phyloP scores from a whole-genome alignment of 2,329 filamentous ascomycete genomes.

The Aspergillus aculeatinus region DNA sequence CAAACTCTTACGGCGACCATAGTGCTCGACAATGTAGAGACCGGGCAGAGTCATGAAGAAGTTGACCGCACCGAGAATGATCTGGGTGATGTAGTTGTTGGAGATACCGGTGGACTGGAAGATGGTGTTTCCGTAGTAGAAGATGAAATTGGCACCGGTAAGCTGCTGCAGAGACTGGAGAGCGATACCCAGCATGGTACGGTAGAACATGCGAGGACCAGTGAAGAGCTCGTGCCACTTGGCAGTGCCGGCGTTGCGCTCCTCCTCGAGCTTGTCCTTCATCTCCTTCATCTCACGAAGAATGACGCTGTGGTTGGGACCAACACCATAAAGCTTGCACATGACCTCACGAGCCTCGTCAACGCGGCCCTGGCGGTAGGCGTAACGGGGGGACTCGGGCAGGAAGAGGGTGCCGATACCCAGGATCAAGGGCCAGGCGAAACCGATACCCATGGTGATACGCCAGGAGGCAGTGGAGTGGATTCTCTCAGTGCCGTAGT shows the following conservation, averaged over 20 bases:
- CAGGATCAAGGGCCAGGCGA: constrained; percentile 58
- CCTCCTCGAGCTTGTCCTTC: constrained; percentile 58
- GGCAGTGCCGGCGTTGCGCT: constrained; percentile 43
- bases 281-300: constrained; percentile 58
- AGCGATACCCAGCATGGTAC: constrained; percentile 45
- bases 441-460: constrained; percentile 57
- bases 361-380: constrained; percentile 54
- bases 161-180: constrained; percentile 51
- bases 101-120: constrained; percentile 66
- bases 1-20: constrained; percentile 66
- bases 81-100: constrained; percentile 66
- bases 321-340: constrained; percentile 56
- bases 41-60: constrained; percentile 66
- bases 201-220: constrained; percentile 50
- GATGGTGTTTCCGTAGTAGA: constrained; percentile 58
- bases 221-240: constrained; percentile 48
- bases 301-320: constrained; percentile 56
- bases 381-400: constrained; percentile 59
- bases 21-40: constrained; percentile 68
- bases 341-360: constrained; percentile 55
- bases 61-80: constrained; percentile 69
- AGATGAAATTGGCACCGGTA: constrained; percentile 52
- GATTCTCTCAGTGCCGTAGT: constrained; percentile 46
- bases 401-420: constrained; percentile 56
- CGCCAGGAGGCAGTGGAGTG: constrained; percentile 49